Percentiles rank a stretch among this genome's conserved stretches.
Conservation (phyloP, 108 stramenopile species). For the Aurantiochytrium sp. region DNA sequence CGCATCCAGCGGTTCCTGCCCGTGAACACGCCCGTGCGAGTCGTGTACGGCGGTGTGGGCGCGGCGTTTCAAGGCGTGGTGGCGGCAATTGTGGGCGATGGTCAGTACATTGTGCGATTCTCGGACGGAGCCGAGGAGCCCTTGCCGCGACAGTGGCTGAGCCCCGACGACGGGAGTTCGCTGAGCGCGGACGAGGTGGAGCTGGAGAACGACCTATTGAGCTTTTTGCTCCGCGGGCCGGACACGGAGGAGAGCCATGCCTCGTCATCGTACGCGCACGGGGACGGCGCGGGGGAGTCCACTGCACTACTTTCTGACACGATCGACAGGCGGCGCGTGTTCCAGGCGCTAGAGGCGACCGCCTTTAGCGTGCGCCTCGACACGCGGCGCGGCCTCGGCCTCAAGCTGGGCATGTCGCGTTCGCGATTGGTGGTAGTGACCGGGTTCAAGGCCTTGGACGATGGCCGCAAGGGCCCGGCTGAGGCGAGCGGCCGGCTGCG, state of each 20-base stretch:
- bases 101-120: not conserved
- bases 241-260: not conserved
- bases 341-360: no score
- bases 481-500: not conserved
- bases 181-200: not conserved
- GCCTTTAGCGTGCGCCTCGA: not conserved
- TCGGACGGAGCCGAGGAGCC: constrained; percentile 1
- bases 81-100: not conserved
- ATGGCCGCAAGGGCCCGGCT: not conserved
- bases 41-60: not conserved
- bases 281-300: no score
- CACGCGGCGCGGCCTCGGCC: not conserved
- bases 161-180: not conserved
- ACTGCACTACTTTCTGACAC: no score
- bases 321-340: no score
- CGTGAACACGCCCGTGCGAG: not conserved
- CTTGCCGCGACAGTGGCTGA: not conserved
- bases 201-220: not conserved
- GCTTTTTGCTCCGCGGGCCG: not conserved
- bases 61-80: constrained; percentile 10
- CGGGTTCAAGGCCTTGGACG: not conserved
- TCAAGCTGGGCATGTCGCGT: not conserved
- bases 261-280: no score
- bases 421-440: not conserved
- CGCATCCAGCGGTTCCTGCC: not conserved